Base-by-base conservation (phyloP, 2,329 filamentous ascomycete species). In the Trichoderma lentiforme region DNA sequence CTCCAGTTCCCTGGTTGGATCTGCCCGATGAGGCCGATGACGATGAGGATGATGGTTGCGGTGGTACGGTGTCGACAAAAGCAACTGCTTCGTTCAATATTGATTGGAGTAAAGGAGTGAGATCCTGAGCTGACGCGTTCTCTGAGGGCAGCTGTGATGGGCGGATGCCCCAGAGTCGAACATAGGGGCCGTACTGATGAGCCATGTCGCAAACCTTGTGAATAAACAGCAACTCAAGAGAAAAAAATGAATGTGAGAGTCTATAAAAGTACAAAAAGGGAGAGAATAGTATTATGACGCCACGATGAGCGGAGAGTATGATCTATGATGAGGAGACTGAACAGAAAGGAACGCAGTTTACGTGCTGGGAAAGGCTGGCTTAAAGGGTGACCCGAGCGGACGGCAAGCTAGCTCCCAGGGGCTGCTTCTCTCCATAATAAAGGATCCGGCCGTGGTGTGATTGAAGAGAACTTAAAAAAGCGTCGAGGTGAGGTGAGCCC, bases 1-100 rank as follows among this genome's bases (percentile, higher is more conserved):
- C 71, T 21, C 39, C 32, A 15, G 53, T 71, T 18, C 57, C 43
- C 28, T 62, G 64, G 47, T 15, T 65, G 36, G 69, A 60, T 34
- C 30, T 65, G 24, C 21, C 26, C 18, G 67, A 62, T 61, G 73
- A n/a, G 53, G 74, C 61, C 26, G 73, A 43, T 34, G 76, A 70
- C 81, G 69, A 65, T 57, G 73, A 24, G 18, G 74, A 61, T 5
- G 69, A 60, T 62, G 73, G 21, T 47, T 74, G 60, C 12, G 43
- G 36, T 8, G 88, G 84, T 39, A 88, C 84, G 11, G 83, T 82
- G 76, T 86, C 84, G 77, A 91, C 84, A 78, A 92, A 91, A 1
- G 84, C 83, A 32, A 88, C 79, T 26, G 88, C 86, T 78, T 92
- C 90, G n/a, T 81, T 77, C 36, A 92, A 82, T 28, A 90, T 81